Conservation (phyloP, 306 rosid genomes). For the Begonia peltatifolia region DNA sequence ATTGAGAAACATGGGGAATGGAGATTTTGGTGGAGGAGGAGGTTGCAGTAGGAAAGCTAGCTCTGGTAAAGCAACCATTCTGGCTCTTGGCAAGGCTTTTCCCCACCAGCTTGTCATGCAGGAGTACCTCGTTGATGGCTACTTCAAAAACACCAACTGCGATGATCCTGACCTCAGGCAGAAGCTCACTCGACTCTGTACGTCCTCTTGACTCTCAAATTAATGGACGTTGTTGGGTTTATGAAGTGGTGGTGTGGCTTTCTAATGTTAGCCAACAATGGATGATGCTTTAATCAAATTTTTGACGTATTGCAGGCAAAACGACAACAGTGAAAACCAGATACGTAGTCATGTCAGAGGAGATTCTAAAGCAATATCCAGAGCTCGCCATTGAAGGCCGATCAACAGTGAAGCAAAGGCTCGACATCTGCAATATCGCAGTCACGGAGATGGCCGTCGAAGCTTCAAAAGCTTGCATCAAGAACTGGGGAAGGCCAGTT, state of each 20-base stretch:
- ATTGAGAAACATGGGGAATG: constrained; percentile 40
- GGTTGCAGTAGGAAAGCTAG: constrained; percentile 24
- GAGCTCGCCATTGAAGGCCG: constrained; percentile 61
- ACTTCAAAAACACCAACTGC: constrained; percentile 77
- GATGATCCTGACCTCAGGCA: constrained; percentile 71
- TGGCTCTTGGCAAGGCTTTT: constrained; percentile 92
- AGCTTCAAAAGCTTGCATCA: constrained; percentile 70
- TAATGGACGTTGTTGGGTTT: too few species aligned
- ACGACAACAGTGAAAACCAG: constrained; percentile 87
- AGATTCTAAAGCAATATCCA: constrained; percentile 52
- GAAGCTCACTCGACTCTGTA: constrained; percentile 80
- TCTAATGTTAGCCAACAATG: too few species aligned
- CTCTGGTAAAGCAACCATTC: constrained; percentile 54
- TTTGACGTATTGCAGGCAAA: constrained; percentile 40
- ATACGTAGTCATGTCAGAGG: constrained; percentile 90
- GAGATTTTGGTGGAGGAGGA: constrained; percentile 10
- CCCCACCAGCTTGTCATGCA: constrained; percentile 94
- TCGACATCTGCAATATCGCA: constrained; percentile 73
- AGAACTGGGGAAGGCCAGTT: constrained; percentile 62
- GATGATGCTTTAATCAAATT: too few species aligned
- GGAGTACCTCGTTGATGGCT: constrained; percentile 82
- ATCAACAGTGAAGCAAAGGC: constrained; percentile 63
- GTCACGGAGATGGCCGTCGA: constrained; percentile 86
- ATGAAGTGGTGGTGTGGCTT: too few species aligned
- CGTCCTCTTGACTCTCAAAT: constrained; percentile 1